These are phyloP conservation scores for Raphanus raphanistrum DNA, from an alignment of 345 rosid species.

Conservation along the genomic window DNA sequence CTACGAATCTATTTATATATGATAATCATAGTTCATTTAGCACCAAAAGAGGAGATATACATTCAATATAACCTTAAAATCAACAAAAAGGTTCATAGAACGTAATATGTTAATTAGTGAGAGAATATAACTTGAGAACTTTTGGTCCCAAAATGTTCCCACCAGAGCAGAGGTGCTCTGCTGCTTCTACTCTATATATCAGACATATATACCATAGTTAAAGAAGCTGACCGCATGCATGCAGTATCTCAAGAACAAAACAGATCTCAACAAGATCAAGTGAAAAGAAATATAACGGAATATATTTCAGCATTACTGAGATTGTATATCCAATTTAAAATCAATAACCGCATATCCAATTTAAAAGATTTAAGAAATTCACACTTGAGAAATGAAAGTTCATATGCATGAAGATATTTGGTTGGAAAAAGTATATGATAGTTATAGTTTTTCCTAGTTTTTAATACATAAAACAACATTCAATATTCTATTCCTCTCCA, in stretches of 20 bases:
- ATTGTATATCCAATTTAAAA: not conserved
- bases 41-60: not conserved
- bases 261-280: not conserved
- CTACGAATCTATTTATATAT: not conserved
- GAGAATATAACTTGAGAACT: not conserved
- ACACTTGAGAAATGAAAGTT: not conserved
- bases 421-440: not conserved
- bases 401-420: not conserved
- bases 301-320: not conserved
- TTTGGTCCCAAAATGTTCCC: not conserved
- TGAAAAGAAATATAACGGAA: not conserved
- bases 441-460: not conserved
- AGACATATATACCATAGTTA: not conserved
- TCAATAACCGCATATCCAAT: not conserved
- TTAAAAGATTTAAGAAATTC: not conserved
- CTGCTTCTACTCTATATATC: not conserved
- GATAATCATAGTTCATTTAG: not conserved
- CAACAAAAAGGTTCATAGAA: not conserved
- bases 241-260: not conserved
- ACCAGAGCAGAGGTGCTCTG: not conserved
- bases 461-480: not conserved
- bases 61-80: not conserved
- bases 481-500: constrained; percentile 5
- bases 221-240: not conserved
- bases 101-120: not conserved